phyloP scores from a whole-genome alignment of 345 rosid species.

The Ceriops decandra region DNA sequence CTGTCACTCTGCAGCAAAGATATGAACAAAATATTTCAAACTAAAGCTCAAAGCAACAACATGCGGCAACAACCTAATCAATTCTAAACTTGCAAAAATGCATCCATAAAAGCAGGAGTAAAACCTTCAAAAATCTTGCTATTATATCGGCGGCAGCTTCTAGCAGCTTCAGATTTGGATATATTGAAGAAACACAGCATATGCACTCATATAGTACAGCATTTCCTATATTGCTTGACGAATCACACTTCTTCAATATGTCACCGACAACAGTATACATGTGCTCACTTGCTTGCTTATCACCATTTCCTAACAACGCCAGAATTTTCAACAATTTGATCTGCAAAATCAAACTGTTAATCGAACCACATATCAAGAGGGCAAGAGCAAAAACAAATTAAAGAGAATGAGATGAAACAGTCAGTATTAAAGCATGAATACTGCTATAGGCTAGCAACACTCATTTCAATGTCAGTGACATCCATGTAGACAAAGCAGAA shows the following conservation, averaged over 20 bases:
- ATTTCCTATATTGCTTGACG: conserved; percentile 87
- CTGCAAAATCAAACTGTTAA: conserved; percentile 35
- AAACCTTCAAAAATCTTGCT: conserved; percentile 88
- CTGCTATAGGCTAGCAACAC: not conserved
- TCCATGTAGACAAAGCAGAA: not conserved
- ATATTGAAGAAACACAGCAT: conserved; percentile 83
- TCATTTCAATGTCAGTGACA: not conserved
- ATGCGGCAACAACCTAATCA: not conserved
- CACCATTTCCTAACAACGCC: conserved; percentile 92
- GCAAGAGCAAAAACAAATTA: too few species aligned
- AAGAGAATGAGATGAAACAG: too few species aligned
- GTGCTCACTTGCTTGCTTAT: conserved; percentile 86
- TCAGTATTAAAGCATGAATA: too few species aligned
- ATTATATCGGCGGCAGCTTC: conserved; percentile 88
- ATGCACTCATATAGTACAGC: conserved; percentile 86
- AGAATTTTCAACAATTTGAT: conserved; percentile 88
- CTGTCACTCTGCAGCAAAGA: conserved; percentile 76
- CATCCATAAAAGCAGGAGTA: conserved; percentile 15
- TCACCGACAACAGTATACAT: conserved; percentile 95
- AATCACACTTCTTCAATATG: conserved; percentile 81
- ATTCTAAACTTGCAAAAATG: conserved; percentile 11
- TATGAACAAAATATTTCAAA: conserved; percentile 8
- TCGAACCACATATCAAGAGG: too few species aligned
- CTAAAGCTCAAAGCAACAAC: not conserved
- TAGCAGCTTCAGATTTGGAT: conserved; percentile 75